These are phyloP conservation scores for Gymnopilus junonius DNA, from an alignment of 768 basidiomycete genomes.

Conservation along the genomic window DNA sequence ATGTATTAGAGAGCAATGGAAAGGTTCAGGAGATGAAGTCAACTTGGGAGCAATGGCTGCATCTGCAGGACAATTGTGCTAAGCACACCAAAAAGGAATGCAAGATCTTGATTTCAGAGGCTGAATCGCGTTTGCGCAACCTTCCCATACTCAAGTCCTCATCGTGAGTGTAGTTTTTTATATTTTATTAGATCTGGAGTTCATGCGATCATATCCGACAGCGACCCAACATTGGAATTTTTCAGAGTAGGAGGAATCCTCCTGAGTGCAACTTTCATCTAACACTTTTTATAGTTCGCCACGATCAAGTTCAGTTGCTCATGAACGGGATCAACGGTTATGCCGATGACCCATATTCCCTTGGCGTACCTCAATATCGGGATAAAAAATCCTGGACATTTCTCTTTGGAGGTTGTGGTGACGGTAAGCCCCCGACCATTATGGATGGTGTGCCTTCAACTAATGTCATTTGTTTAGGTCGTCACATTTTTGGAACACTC, in stretches of 20 bases:
- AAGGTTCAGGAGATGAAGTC: conserved; percentile 18
- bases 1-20: not conserved
- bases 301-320: conserved; percentile 21
- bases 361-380: conserved; percentile 1
- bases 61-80: conserved; percentile 10
- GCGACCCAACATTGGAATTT: conserved; percentile 22
- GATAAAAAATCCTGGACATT: conserved; percentile 16
- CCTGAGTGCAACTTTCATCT: not conserved
- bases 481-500: conserved; percentile 26
- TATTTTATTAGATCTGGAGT: not conserved
- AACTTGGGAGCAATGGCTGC: conserved; percentile 20
- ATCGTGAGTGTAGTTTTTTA: conserved; percentile 6
- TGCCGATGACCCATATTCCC: conserved; percentile 2
- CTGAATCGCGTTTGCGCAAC: conserved; percentile 16
- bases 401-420: conserved; percentile 28
- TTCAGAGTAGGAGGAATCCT: conserved; percentile 14
- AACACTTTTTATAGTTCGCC: conserved; percentile 17
- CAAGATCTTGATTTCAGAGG: not conserved
- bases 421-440: conserved; percentile 18
- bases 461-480: conserved; percentile 9
- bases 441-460: not conserved
- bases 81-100: conserved; percentile 16
- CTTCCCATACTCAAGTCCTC: conserved; percentile 21
- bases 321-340: conserved; percentile 14
- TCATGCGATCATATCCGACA: not conserved